A percentile compares a stretch with the other conserved stretches of the same genome.
phyloP scores from a whole-genome alignment of 2,329 filamentous ascomycete genomes.

The Cercospora sp. region DNA sequence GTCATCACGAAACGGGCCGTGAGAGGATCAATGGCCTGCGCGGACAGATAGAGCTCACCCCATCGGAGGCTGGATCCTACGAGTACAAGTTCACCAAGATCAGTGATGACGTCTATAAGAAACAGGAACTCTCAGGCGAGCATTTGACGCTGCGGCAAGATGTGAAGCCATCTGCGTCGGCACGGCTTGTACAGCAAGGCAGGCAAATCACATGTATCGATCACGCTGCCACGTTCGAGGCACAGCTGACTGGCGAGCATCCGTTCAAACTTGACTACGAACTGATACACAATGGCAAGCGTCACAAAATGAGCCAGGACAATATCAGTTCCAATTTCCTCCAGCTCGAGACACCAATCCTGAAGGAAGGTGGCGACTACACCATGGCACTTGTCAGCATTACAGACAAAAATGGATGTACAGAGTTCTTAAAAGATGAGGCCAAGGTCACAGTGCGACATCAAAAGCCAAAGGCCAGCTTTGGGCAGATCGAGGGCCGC shows the following conservation, averaged over 20 bases:
- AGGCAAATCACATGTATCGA: conserved; percentile 76
- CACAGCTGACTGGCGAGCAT: conserved; percentile 75
- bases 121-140: conserved; percentile 61
- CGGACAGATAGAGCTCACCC: conserved; percentile 81
- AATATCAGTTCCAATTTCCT: conserved; percentile 64
- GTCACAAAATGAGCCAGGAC: conserved; percentile 66
- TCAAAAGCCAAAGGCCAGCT: conserved; percentile 82
- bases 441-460: conserved; percentile 82
- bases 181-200: conserved; percentile 61
- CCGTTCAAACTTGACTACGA: conserved; percentile 94
- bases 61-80: conserved; percentile 78
- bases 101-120: conserved; percentile 77
- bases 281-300: conserved; percentile 83
- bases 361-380: conserved; percentile 85
- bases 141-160: conserved; percentile 70
- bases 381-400: conserved; percentile 81
- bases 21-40: conserved; percentile 69
- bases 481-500: conserved; percentile 82
- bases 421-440: conserved; percentile 80
- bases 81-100: conserved; percentile 82
- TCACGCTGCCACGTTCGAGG: conserved; percentile 71
- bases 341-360: conserved; percentile 71
- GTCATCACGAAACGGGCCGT: conserved; percentile 50
- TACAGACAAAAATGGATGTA: conserved; percentile 82
- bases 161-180: conserved; percentile 89